Percentiles rank a stretch among this genome's conserved stretches.
phyloP scores from a whole-genome alignment of 768 basidiomycete genomes.

The Naganishia kalamii region DNA sequence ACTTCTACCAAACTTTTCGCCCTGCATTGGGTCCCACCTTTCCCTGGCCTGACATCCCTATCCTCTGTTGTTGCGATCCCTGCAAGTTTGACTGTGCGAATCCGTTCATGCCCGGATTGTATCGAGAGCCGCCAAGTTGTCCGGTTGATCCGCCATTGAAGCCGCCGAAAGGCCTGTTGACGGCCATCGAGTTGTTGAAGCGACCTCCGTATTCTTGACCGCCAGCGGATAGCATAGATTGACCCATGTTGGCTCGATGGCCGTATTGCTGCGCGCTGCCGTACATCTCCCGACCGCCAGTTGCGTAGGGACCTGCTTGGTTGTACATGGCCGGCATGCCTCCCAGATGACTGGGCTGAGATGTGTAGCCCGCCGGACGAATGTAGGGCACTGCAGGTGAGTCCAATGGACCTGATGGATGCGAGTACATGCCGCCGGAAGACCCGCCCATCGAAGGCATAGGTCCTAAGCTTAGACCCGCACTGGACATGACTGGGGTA shows the following conservation, averaged over 20 bases:
- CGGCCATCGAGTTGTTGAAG: background rate
- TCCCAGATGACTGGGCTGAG: background rate
- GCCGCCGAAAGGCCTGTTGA: constrained; percentile 13
- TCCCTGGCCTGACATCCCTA: background rate
- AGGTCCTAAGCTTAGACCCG: background rate
- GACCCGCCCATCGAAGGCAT: background rate
- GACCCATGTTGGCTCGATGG: background rate
- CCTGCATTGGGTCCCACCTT: background rate
- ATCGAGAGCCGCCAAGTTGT: background rate
- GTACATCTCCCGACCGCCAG: background rate
- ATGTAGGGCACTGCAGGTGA: constrained; percentile 17
- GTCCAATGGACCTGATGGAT: constrained; percentile 20
- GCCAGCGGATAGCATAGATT: constrained; percentile 4
- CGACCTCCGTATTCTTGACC: constrained; percentile 11
- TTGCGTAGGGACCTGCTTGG: background rate
- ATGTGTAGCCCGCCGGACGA: constrained; percentile 10
- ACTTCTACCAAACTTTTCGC: constrained; percentile 9
- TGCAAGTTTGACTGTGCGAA: background rate
- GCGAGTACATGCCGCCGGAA: constrained; percentile 18
- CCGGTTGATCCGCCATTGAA: background rate
- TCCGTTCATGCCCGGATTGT: constrained; percentile 5
- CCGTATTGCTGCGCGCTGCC: background rate
- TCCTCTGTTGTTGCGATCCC: background rate
- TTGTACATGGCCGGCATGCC: background rate
- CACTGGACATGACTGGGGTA: background rate